These are phyloP conservation scores for Pseudisothecium myosuroides DNA, from an alignment of 225 moss, liverwort and hornwort species.

Conservation along the genomic window DNA sequence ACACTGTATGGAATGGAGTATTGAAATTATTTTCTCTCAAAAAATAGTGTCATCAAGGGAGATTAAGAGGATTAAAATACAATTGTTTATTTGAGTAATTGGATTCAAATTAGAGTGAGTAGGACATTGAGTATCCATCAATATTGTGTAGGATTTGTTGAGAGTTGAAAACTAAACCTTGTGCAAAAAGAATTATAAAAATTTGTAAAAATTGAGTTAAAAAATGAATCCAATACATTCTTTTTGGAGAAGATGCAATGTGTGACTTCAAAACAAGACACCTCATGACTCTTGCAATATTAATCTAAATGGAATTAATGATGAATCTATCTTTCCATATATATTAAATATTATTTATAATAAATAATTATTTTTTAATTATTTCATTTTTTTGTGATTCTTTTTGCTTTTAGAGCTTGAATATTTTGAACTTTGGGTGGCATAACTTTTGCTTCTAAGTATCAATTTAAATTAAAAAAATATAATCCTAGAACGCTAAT, in stretches of 20 bases:
- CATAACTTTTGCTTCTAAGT: not conserved
- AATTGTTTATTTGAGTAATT: not conserved
- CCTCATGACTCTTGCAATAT: not conserved
- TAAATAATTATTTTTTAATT: not conserved
- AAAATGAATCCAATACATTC: too few species aligned
- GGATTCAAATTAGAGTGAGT: not conserved
- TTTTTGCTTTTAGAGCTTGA: accelerated
- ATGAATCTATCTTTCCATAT: not conserved
- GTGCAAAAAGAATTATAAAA: not conserved
- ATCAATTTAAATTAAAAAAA: not conserved
- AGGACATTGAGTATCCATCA: not conserved
- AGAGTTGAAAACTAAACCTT: not conserved
- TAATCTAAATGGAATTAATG: too few species aligned
- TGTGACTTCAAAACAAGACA: too few species aligned
- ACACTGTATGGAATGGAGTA: not conserved
- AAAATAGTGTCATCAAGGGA: not conserved
- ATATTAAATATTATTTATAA: not conserved
- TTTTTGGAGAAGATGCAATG: too few species aligned
- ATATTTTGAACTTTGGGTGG: not conserved
- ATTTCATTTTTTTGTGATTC: not conserved
- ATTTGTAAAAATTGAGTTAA: not conserved
- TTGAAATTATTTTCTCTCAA: not conserved
- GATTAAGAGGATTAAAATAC: not conserved
- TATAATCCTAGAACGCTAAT: not conserved
- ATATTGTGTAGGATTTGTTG: not conserved